A percentile compares a stretch with the other conserved stretches of the same genome.
phyloP scores from a whole-genome alignment of 2,329 filamentous ascomycete genomes.

The Botrytis galanthina region DNA sequence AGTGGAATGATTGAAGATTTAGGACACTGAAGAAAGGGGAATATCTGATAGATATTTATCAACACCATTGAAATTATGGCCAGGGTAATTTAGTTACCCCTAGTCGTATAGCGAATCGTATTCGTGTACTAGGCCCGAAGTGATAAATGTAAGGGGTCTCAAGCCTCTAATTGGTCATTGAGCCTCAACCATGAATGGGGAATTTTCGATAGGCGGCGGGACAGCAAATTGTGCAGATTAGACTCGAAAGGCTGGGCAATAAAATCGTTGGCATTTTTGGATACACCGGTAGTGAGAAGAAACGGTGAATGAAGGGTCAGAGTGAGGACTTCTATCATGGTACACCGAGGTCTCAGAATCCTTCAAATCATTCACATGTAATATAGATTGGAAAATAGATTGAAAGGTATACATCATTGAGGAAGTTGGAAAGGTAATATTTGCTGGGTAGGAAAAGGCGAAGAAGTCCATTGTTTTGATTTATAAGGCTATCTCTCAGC shows the following conservation, averaged over 20 bases:
- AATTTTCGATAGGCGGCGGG: constrained; percentile 9
- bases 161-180: not conserved
- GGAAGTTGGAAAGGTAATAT: not conserved
- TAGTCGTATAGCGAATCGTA: constrained; percentile 6
- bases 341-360: too few relatives aligned
- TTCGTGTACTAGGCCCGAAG: constrained; percentile 16
- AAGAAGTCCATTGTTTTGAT: not conserved
- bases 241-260: not conserved
- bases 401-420: not conserved
- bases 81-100: constrained; percentile 7
- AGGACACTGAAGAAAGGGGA: constrained; percentile 12
- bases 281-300: not conserved
- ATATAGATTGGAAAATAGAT: not conserved
- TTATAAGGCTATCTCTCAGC: not conserved
- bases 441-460: not conserved
- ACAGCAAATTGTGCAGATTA: constrained; percentile 18
- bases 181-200: not conserved
- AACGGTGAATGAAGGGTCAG: constrained; percentile 7
- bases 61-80: constrained; percentile 12
- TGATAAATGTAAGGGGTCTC: not conserved
- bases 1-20: not conserved
- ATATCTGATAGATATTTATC: constrained; percentile 17
- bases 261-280: not conserved
- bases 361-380: not conserved
- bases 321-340: too few relatives aligned